Percentiles rank a stretch among this genome's conserved stretches.
Evolutionary conservation across 192 early-diverging fungal species (phyloP).

Genomic region (Kickxella alabastrina): DNA sequence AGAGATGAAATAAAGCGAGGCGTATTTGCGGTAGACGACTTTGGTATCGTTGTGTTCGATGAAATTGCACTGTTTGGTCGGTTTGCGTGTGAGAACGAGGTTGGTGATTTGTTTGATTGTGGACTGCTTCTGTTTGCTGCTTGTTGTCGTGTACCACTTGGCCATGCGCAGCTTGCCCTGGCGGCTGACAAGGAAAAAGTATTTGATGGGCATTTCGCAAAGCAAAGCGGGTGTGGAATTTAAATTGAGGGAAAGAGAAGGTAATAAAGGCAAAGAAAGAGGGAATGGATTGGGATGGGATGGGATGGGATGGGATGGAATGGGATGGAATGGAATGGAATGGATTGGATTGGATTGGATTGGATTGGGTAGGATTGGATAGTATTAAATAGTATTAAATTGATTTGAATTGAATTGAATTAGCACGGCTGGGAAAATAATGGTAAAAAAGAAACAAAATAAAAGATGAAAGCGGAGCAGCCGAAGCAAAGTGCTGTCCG

Average conservation of each 20-base stretch:
- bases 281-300: too few relatives aligned
- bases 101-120: conserved; percentile 92
- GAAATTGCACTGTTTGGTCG: conserved; percentile 95
- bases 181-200: conserved; percentile 71
- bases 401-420: too few relatives aligned
- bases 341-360: too few relatives aligned
- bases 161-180: conserved; percentile 80
- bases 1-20: conserved; percentile 92
- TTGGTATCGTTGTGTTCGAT: conserved; percentile 92
- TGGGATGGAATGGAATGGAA: not conserved
- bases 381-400: too few relatives aligned
- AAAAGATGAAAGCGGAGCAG: too few relatives aligned
- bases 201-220: conserved; percentile 54
- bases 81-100: conserved; percentile 78
- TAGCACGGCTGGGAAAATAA: too few relatives aligned
- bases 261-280: too few relatives aligned
- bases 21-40: conserved; percentile 85
- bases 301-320: not conserved
- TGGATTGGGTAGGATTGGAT: too few relatives aligned
- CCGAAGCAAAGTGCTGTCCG: too few relatives aligned
- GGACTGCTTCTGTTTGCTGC: conserved; percentile 88
- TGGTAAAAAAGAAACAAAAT: too few relatives aligned
- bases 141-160: conserved; percentile 76
- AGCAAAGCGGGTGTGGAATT: not conserved
- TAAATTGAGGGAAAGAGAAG: not conserved